Base-by-base conservation (phyloP, 371 early-diverging fungal species). In the Rhizopus microsporus region DNA sequence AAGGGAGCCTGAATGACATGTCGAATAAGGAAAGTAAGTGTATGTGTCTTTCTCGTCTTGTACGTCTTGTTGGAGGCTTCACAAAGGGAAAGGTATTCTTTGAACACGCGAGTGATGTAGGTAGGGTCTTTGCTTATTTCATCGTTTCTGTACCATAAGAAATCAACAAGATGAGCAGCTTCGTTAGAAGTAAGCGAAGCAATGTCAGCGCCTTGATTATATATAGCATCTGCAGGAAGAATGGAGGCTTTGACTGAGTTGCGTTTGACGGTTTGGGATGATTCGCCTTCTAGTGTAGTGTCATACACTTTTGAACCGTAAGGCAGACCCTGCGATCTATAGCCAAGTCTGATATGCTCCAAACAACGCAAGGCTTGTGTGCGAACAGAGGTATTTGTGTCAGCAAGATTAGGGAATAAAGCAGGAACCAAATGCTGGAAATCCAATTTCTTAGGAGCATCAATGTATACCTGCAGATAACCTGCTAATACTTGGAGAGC, bases 361-460 rank as follows among this genome's bases (percentile, higher is more conserved):
- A 91, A 56, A 58, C 88, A 88, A 3, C 53, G 56, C 4, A 86
- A 62, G 1, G 85, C 88, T 8, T 81, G 76, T 7, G 71, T 63
- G 31, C 93, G 89, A 35, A 91, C 78, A 30, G 67, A 69, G 37
- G 60, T 62, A 37, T 83, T 58, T 2, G 56, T 54, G 60, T 87
- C 81, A 5, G 72, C 69, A 43, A 94, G 73, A 4, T 84, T 76
- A 33, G 88, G 75, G 37, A 95, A 61, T n/a, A 94, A 61, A 1
- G 80, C 70, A 7, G 96, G 95, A 1, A 94, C 63, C 31, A 90
- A 51, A n/a, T 92, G 76, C 73, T 95, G 95, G 73, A 84, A 91
- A 64, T 93, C 97, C 23, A 65, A 42, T 5, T 65, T 63, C 16
- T 60, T 33, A 1, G 56, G 59, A 6, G 66, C 57, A 5, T 59